Evolutionary conservation across 2,329 filamentous ascomycete genomes (phyloP), one percentile per base, ranked within the genome.

Genomic region (Dothideomycetes sp.): DNA sequence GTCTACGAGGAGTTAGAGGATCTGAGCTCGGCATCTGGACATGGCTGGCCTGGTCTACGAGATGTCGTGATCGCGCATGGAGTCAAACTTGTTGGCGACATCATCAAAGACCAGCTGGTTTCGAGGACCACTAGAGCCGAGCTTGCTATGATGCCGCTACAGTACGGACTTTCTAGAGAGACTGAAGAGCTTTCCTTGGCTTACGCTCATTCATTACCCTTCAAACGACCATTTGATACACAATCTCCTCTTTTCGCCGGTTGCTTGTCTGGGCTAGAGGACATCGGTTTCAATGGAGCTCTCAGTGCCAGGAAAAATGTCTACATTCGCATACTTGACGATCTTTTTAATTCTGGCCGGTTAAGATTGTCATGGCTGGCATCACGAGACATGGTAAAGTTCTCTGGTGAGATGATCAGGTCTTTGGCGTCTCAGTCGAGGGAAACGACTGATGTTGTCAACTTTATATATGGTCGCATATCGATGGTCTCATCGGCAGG

Each of bases 41-140:
- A 55, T 18, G 62, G 60, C 15, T 67, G 64, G 62, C 49, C 54
- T 4, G 54, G 54, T 2, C 55, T 68, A 35, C 60, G 59, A 19
- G 55, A 63, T 17, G 56, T 65, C 1, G 61, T 65, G 4, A 51
- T 64, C 19, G 59, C 63, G 16, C 64, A 67, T 51, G 62, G 54
- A 1, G 53, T 65, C 2, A 51, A 56, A 8, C 41, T 64, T 9
- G 18, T 68, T 4, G 54, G 55, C 30, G 51, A 56, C 37, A 63
- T 63, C 6, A 51, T 67, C 33, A 43, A 47, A 7, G 57, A 64
- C 13, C 47, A 49, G 1, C 41, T 63, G 11, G 47, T 65, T 5
- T 29, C 25, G 10, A 19, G 23, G 13, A 29, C 24, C 4, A 23
- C 32, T 13, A 33, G 33, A 17, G 30, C 22, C 25, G 34, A 33